These are phyloP conservation scores for Cryphonectria nitschkei DNA, from an alignment of 2,329 filamentous ascomycete species.

Conservation along the genomic window DNA sequence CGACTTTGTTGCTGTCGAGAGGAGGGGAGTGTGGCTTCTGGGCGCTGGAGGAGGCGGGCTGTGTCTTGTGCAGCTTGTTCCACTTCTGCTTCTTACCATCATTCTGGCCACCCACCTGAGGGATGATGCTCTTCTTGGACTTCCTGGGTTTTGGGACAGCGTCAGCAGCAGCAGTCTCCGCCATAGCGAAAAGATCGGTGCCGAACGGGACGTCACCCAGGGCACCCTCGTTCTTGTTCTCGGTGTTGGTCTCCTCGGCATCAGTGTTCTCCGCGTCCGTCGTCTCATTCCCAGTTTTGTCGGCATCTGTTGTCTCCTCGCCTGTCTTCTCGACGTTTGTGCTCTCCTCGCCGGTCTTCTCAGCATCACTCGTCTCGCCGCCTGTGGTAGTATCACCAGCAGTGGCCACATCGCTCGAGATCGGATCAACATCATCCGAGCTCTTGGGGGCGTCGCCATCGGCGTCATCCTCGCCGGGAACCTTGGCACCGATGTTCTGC, in stretches of 20 bases:
- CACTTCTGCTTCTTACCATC: conserved; percentile 7
- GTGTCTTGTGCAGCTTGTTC: not conserved
- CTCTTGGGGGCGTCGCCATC: not conserved
- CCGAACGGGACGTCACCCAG: not conserved
- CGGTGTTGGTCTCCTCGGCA: conserved; percentile 16
- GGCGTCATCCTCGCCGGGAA: not conserved
- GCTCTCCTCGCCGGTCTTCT: conserved; percentile 10
- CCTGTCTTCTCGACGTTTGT: conserved; percentile 14
- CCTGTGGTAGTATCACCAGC: conserved; percentile 16
- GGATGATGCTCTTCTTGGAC: conserved; percentile 11
- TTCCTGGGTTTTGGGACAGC: not conserved
- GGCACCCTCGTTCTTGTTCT: conserved; percentile 14
- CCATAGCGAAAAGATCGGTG: not conserved
- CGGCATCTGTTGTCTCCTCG: conserved; percentile 4
- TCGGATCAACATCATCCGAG: not conserved
- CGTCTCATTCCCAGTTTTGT: not conserved
- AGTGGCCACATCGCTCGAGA: conserved; percentile 17
- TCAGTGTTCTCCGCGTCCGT: not conserved
- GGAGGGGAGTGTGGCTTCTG: not conserved
- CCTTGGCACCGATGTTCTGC: conserved; percentile 9
- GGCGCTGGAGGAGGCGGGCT: not conserved
- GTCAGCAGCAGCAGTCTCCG: not conserved
- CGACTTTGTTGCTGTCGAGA: conserved; percentile 24
- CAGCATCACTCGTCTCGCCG: conserved; percentile 8
- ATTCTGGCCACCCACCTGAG: conserved; percentile 22